Conservation (phyloP, 129 eudicot species). For the Lactuca sativa region DNA sequence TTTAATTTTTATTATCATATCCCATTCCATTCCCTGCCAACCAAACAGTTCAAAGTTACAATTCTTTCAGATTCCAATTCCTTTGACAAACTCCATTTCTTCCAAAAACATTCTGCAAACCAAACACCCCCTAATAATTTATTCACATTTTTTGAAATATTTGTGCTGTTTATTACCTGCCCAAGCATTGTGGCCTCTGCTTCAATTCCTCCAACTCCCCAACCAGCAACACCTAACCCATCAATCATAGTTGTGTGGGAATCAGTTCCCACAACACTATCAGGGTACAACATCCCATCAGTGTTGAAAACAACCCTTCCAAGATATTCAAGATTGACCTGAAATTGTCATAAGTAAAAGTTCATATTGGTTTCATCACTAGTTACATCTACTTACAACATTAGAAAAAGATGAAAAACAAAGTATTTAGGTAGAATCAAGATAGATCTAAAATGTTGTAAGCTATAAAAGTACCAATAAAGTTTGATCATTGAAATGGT, state of each 20-base stretch:
- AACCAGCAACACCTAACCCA: slow-evolving; percentile 99
- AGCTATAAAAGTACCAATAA: background rate
- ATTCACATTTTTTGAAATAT: background rate
- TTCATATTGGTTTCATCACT: slow-evolving; percentile 9
- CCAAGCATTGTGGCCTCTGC: slow-evolving; percentile 99
- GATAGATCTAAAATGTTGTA: background rate
- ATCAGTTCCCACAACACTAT: slow-evolving; percentile 98
- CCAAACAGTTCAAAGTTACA: no score
- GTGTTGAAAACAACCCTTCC: slow-evolving; percentile 96
- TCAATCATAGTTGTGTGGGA: slow-evolving; percentile 99
- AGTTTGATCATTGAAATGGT: background rate
- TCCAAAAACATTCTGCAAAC: no score
- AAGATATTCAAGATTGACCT: slow-evolving; percentile 98
- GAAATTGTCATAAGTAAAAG: slow-evolving; percentile 15
- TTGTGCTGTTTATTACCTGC: slow-evolving; percentile 50
- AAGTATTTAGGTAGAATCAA: background rate
- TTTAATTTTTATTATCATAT: no score
- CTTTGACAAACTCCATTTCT: no score
- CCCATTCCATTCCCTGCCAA: no score
- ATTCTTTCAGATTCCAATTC: no score
- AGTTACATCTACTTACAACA: background rate
- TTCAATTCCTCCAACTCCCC: slow-evolving; percentile 99
- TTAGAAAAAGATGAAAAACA: background rate
- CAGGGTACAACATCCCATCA: slow-evolving; percentile 87
- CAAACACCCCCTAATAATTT: no score